Evolutionary conservation across 1,284 basidiomycete species (phyloP).

Genomic region (Apiotrichum montevideense): DNA sequence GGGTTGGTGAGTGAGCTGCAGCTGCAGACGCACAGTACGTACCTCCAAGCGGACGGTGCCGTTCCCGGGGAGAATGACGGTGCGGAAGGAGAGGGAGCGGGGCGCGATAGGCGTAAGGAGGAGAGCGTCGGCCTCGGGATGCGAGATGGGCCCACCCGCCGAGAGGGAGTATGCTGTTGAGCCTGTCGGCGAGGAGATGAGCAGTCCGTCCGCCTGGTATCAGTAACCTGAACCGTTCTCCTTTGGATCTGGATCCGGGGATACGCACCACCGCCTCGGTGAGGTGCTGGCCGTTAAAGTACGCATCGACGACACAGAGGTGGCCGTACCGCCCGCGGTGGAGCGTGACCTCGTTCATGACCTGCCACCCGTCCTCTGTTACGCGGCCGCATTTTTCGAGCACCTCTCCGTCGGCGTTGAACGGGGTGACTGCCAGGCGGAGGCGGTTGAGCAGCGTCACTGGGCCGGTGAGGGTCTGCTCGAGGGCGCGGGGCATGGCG

Average conservation of each 20-base stretch:
- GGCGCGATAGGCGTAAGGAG: conserved; percentile 94
- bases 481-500: conserved; percentile 61
- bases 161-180: conserved; percentile 96
- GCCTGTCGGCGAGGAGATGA: conserved; percentile 92
- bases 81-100: conserved; percentile 83
- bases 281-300: conserved; percentile 89
- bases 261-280: conserved; percentile 84
- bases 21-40: conserved; percentile 35
- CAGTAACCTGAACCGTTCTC: neutral
- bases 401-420: conserved; percentile 56
- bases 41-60: conserved; percentile 70
- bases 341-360: conserved; percentile 94
- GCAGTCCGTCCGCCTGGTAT: conserved; percentile 80
- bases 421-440: conserved; percentile 74
- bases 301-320: conserved; percentile 88
- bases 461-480: conserved; percentile 55
- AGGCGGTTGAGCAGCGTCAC: conserved; percentile 70
- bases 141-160: conserved; percentile 92
- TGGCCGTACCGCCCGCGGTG: conserved; percentile 89
- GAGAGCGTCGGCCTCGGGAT: conserved; percentile 82
- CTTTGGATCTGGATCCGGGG: no score
- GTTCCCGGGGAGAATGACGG: conserved; percentile 78
- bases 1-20: neutral
- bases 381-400: conserved; percentile 46
- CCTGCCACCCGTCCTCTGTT: conserved; percentile 67